Percentiles rank a stretch among this genome's conserved stretches.
Conservation (phyloP, 208 protist species). For the Trypanosomatidae sp. region DNA sequence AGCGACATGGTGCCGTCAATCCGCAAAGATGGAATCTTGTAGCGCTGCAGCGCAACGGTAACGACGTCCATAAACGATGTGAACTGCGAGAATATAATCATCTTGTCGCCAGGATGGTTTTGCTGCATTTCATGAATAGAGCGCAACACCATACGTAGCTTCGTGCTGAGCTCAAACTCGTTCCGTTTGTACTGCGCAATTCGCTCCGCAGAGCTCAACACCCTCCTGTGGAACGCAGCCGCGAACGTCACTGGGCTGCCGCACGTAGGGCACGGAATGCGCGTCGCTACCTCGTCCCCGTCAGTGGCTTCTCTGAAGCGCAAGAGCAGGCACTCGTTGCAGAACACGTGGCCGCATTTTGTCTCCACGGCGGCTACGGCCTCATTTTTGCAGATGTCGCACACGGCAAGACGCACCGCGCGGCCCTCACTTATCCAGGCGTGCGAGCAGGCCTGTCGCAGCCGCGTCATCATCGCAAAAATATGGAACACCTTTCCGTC, state of each 20-base stretch:
- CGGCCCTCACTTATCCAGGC: conserved; percentile 80
- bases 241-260: conserved; percentile 39
- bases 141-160: conserved; percentile 81
- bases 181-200: conserved; percentile 72
- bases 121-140: conserved; percentile 69
- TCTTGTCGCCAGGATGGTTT: conserved; percentile 87
- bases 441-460: conserved; percentile 93
- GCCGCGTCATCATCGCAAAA: conserved; percentile 93
- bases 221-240: conserved; percentile 59
- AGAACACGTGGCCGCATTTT: conserved; percentile 88
- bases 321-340: conserved; percentile 80
- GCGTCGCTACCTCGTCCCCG: conserved; percentile 61
- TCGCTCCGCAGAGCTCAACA: conserved; percentile 61
- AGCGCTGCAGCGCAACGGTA: conserved; percentile 72
- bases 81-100: conserved; percentile 98
- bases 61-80: conserved; percentile 97
- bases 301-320: conserved; percentile 78
- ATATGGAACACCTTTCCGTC: conserved; percentile 88
- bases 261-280: conserved; percentile 70
- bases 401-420: conserved; percentile 59
- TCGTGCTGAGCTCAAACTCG: conserved; percentile 84
- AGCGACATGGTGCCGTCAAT: conserved; percentile 93
- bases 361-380: conserved; percentile 46
- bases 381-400: conserved; percentile 80
- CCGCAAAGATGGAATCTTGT: conserved; percentile 69